Percentiles rank a stretch among this genome's conserved stretches.
Conservation (phyloP, 2,329 filamentous ascomycete genomes). For the Pseudocercospora macadamiae region DNA sequence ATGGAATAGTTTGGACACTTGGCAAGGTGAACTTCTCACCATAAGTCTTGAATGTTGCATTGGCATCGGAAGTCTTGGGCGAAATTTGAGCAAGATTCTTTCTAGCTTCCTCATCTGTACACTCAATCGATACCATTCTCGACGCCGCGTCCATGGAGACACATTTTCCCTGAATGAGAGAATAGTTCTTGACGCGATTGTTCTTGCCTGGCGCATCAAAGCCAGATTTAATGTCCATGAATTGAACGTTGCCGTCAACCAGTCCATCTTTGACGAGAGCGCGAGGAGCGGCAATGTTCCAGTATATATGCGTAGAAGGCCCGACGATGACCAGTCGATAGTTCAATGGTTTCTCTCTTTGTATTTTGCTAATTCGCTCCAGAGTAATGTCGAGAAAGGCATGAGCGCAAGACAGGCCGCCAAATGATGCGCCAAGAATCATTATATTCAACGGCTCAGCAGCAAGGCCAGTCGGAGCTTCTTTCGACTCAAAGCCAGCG, state of each 20-base stretch:
- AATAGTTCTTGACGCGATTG: slow-evolving; percentile 35
- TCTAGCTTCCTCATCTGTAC: slow-evolving; percentile 25
- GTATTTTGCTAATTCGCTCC: slow-evolving; percentile 33
- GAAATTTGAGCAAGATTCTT: slow-evolving; percentile 13
- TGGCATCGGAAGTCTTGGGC: slow-evolving; percentile 2
- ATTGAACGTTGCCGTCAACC: slow-evolving; percentile 39
- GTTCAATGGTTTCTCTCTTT: not conserved
- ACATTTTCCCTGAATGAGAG: slow-evolving; percentile 42
- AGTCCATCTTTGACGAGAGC: slow-evolving; percentile 41
- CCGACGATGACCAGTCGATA: slow-evolving; percentile 42
- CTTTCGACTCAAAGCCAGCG: slow-evolving; percentile 1
- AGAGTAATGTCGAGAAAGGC: slow-evolving; percentile 40
- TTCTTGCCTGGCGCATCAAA: slow-evolving; percentile 31
- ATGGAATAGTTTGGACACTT: slow-evolving; percentile 33
- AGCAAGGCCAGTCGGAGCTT: slow-evolving; percentile 20
- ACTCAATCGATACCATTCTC: slow-evolving; percentile 34
- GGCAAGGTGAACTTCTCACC: too few relatives aligned
- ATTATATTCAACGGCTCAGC: slow-evolving; percentile 40
- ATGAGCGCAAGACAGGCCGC: slow-evolving; percentile 42
- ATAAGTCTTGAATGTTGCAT: not conserved
- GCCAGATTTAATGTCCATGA: slow-evolving; percentile 39
- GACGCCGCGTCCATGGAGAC: slow-evolving; percentile 33
- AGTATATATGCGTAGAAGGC: slow-evolving; percentile 42
- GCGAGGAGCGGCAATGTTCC: slow-evolving; percentile 44
- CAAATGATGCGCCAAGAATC: slow-evolving; percentile 44